These are phyloP conservation scores for Colletotrichum destructivum DNA, from an alignment of 2,329 filamentous ascomycete genomes.

Conservation along the genomic window DNA sequence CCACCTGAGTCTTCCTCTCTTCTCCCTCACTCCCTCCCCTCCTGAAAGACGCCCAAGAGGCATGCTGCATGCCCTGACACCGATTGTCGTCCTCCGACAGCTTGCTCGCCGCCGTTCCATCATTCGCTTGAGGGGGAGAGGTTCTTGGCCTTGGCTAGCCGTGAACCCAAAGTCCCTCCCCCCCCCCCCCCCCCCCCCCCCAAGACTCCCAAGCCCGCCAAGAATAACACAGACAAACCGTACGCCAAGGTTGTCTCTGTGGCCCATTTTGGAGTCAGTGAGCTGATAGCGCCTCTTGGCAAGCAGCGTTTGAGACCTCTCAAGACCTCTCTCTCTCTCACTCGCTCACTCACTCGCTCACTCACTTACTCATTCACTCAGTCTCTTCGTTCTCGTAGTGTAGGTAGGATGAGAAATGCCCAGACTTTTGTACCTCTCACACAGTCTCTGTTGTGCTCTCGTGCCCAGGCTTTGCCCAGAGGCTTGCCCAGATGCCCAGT, in stretches of 20 bases:
- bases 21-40: not conserved
- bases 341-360: not conserved
- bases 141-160: not conserved
- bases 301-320: conserved; percentile 21
- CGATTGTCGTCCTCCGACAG: not conserved
- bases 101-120: conserved; percentile 8
- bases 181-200: not conserved
- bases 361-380: not conserved
- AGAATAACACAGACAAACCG: conserved; percentile 20
- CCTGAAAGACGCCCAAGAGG: not conserved
- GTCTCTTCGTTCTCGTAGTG: not conserved
- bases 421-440: not conserved
- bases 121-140: not conserved
- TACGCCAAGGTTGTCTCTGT: conserved; percentile 37
- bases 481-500: conserved; percentile 7
- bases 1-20: too few species aligned
- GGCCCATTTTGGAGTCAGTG: conserved; percentile 38
- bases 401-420: not conserved
- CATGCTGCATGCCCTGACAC: not conserved
- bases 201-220: conserved; percentile 20
- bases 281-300: conserved; percentile 41
- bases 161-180: not conserved
- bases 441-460: not conserved
- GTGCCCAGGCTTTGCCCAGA: conserved; percentile 12
- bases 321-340: conserved; percentile 6